Percentiles rank a stretch among this genome's conserved stretches.
These are phyloP conservation scores for Maudiozyma saulgeensis DNA, from an alignment of 805 yeast genomes.

Conservation along the genomic window DNA sequence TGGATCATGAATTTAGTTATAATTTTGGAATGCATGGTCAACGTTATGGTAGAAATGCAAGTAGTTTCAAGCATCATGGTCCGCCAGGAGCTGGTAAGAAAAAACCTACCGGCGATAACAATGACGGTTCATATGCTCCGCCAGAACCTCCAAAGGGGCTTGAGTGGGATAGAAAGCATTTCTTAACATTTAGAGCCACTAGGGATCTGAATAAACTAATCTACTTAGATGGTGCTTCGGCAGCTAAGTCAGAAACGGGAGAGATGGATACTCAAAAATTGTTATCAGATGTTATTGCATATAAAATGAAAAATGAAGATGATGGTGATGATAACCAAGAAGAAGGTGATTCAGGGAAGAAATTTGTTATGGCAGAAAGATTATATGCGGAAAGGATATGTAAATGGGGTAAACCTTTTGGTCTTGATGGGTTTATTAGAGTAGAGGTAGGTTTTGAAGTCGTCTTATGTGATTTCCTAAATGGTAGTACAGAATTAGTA, in stretches of 20 bases:
- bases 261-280: conserved; percentile 52
- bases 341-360: neutral
- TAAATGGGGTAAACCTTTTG: conserved; percentile 42
- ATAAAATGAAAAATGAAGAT: conserved; percentile 8
- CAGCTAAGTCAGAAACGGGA: conserved; percentile 48
- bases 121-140: neutral
- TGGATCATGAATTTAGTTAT: conserved; percentile 54
- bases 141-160: neutral
- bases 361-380: conserved; percentile 31
- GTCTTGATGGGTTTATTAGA: conserved; percentile 50
- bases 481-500: conserved; percentile 37
- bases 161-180: neutral
- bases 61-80: conserved; percentile 3
- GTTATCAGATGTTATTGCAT: conserved; percentile 28
- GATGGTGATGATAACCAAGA: conserved; percentile 9
- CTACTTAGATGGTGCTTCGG: conserved; percentile 59
- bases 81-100: neutral
- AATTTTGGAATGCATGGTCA: conserved; percentile 31
- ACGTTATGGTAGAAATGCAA: conserved; percentile 16
- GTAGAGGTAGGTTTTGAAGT: conserved; percentile 55
- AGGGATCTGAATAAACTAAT: conserved; percentile 42
- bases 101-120: no score
- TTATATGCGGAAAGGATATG: conserved; percentile 43
- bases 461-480: conserved; percentile 48
- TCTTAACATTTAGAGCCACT: conserved; percentile 37